phyloP scores from a whole-genome alignment of 2,329 filamentous ascomycete species.

The Penicillium sp. region DNA sequence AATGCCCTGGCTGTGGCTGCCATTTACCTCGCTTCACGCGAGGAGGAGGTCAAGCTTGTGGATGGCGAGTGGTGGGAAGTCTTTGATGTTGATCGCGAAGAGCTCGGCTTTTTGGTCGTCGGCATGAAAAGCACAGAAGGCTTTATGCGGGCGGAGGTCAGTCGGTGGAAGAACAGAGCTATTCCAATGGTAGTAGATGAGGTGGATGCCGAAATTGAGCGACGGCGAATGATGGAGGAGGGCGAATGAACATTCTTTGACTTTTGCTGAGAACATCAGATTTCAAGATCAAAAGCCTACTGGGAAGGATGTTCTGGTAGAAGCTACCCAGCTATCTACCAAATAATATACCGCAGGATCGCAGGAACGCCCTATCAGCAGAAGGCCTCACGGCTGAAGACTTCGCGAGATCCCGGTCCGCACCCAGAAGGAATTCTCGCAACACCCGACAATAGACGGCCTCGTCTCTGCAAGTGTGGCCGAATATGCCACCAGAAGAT shows the following conservation, averaged over 20 bases:
- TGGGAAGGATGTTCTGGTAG: not conserved
- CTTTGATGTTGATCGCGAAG: constrained; percentile 89
- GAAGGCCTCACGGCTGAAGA: not conserved
- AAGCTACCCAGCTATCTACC: not conserved
- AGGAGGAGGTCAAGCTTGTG: constrained; percentile 67
- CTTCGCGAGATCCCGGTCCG: not conserved
- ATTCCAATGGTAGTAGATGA: constrained; percentile 53
- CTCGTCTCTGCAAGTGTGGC: not conserved
- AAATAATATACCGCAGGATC: not conserved
- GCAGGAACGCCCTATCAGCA: not conserved
- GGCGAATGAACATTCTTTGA: constrained; percentile 28
- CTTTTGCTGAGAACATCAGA: not conserved
- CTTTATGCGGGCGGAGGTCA: constrained; percentile 54
- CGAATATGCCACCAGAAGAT: not conserved
- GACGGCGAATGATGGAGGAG: constrained; percentile 37
- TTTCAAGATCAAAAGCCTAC: not conserved
- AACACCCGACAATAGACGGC: not conserved
- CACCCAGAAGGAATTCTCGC: not conserved
- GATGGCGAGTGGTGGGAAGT: constrained; percentile 94
- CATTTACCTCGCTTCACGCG: constrained; percentile 78
- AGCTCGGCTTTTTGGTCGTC: constrained; percentile 84
- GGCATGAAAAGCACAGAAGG: constrained; percentile 69
- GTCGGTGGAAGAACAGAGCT: constrained; percentile 44
- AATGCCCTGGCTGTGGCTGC: constrained; percentile 74
- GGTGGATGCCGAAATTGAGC: constrained; percentile 54